A percentile compares a stretch with the other conserved stretches of the same genome.
Conservation (phyloP, 805 yeast species). For the Sungouiella thailandica region DNA sequence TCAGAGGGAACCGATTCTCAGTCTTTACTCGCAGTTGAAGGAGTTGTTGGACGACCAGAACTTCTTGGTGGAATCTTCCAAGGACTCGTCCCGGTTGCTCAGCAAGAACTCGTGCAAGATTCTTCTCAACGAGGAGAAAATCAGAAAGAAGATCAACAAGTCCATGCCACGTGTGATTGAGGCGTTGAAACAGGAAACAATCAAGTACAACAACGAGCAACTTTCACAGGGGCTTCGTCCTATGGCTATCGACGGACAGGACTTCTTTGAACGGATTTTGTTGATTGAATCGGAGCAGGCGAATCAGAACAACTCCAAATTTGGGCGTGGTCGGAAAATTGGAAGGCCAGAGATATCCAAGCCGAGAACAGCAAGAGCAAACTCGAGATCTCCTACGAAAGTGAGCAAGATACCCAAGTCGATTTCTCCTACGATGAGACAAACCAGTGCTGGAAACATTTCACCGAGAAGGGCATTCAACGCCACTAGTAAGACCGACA, state of each 20-base stretch:
- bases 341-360: too few relatives aligned
- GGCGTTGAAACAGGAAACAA: constrained; percentile 44
- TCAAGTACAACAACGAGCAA: constrained; percentile 41
- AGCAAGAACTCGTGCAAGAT: constrained; percentile 76
- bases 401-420: background rate
- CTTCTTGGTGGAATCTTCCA: constrained; percentile 62
- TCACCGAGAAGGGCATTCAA: background rate
- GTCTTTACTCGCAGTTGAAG: constrained; percentile 50
- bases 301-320: constrained; percentile 1
- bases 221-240: constrained; percentile 17
- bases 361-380: background rate
- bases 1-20: constrained; percentile 50
- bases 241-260: constrained; percentile 43
- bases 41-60: constrained; percentile 55
- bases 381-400: constrained; percentile 1
- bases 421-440: too few relatives aligned
- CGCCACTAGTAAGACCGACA: background rate
- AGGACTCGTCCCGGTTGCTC: constrained; percentile 74
- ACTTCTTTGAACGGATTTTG: constrained; percentile 36
- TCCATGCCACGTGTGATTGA: constrained; percentile 61
- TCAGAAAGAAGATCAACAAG: constrained; percentile 62
- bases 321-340: constrained; percentile 2
- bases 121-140: constrained; percentile 72
- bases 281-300: constrained; percentile 22
- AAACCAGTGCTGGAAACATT: background rate